These are phyloP conservation scores for Fraxinus platypoda DNA, from an alignment of 305 asterid species.

Conservation along the genomic window DNA sequence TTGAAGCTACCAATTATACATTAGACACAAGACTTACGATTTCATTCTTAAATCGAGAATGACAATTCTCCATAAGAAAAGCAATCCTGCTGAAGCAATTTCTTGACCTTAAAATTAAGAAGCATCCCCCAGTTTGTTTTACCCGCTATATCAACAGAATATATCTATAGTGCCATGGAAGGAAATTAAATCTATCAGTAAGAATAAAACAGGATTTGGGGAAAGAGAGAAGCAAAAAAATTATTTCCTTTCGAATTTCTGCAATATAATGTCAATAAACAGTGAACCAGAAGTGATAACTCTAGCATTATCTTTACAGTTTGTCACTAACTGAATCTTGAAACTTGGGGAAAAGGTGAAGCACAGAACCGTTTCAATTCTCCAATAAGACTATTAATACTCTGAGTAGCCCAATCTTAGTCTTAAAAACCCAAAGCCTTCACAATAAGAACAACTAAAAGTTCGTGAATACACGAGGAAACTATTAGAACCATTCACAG, in stretches of 20 bases:
- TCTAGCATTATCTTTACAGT: not conserved
- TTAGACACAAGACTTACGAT: not conserved
- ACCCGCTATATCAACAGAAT: not conserved
- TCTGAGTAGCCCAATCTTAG: not conserved
- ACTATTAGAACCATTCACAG: not conserved
- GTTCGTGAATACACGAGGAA: not conserved
- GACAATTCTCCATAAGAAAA: not conserved
- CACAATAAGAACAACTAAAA: not conserved
- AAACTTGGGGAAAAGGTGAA: not conserved
- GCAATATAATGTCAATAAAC: not conserved
- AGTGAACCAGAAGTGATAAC: not conserved
- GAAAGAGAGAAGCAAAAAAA: not conserved
- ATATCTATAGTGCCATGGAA: not conserved
- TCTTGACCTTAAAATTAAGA: not conserved
- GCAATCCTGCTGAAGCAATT: not conserved
- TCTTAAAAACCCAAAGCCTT: not conserved
- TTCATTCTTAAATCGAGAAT: not conserved
- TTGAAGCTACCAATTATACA: conserved; percentile 5
- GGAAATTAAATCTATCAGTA: not conserved
- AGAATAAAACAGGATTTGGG: not conserved
- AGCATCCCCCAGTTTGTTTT: conserved; percentile 3
- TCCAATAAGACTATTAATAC: not conserved
- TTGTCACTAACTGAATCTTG: not conserved
- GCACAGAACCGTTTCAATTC: not conserved
- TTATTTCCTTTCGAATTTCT: not conserved